Evolutionary conservation across 2,329 filamentous ascomycete species (phyloP), one percentile per base, ranked within the genome.

Genomic region (Colletotrichum orbiculare): DNA sequence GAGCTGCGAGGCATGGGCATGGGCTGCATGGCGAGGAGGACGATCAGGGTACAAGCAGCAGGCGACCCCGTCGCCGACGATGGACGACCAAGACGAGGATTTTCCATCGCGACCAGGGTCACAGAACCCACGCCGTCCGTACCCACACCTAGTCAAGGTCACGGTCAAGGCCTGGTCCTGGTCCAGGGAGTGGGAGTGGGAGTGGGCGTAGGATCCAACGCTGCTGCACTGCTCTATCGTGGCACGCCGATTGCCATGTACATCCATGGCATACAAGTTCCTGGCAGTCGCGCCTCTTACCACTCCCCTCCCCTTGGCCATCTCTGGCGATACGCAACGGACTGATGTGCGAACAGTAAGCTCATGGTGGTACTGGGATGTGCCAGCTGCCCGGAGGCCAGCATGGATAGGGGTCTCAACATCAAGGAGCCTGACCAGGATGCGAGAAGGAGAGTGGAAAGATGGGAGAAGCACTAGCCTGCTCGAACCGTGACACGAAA

Each of bases 1-100:
- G 71, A 72, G 71, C 77, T 74, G 77, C 74, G 75, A 78, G 69
- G 72, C 73, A 75, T 73, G 72, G 69, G 72, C 74, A 73, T 72
- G 75, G 73, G 74, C 77, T 71, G 70, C 71, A 75, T 73, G 71
- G 70, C 70, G 69, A 68, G 69, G 69, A 70, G 42, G 69, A 68
- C 70, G 71, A 73, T 72, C 69, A 74, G 69, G 72, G 71, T 57
- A 65, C 54, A 64, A 48, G 58, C 56, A 57, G 55, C 25, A 25
- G 25, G 25, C 25, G 25, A 25, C 25, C 59, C 48, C 12, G 42
- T 43, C 42, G 42, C 13, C 42, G 42, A 43, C 43, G 59, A 13
- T 53, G 52, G 60, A 64, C 54, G 57, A 54, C 61, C 45, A 60
- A 63, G 64, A 69, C 34, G 42, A 64, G 33, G 55, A 67, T 67